A percentile compares a stretch with the other conserved stretches of the same genome.
Evolutionary conservation across 768 basidiomycete species (phyloP).

Genomic region (Amanita exitialis): DNA sequence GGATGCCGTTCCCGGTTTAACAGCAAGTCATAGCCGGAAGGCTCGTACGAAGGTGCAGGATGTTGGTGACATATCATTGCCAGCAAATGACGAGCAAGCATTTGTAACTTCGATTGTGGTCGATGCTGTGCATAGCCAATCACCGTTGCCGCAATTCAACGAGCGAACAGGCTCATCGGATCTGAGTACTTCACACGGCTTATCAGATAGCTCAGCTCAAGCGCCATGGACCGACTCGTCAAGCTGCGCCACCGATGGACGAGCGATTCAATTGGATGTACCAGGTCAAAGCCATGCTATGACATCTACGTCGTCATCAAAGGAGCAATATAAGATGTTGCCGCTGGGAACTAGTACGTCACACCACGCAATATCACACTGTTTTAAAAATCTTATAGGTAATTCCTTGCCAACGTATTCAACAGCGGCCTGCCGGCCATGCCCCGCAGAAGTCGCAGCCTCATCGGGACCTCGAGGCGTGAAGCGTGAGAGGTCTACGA

Average conservation of each 20-base stretch:
- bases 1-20: constrained; percentile 3
- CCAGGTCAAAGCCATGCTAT: background rate
- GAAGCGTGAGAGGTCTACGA: constrained; percentile 14
- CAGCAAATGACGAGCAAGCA: background rate
- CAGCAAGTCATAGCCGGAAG: background rate
- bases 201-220: background rate
- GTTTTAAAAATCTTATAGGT: background rate
- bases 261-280: background rate
- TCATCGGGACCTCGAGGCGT: constrained; percentile 10
- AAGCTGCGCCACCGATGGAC: background rate
- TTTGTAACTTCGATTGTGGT: background rate
- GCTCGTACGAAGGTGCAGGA: background rate
- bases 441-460: background rate
- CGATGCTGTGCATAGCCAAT: background rate
- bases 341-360: background rate
- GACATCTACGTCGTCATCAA: background rate
- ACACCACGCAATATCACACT: background rate
- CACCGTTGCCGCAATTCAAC: background rate
- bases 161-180: background rate
- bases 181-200: no score
- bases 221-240: background rate
- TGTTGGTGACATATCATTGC: background rate
- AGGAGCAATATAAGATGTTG: background rate
- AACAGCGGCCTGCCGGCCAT: background rate
- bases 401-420: background rate